These are phyloP conservation scores for Suillus occidentalis DNA, from an alignment of 768 basidiomycete genomes.

Conservation along the genomic window DNA sequence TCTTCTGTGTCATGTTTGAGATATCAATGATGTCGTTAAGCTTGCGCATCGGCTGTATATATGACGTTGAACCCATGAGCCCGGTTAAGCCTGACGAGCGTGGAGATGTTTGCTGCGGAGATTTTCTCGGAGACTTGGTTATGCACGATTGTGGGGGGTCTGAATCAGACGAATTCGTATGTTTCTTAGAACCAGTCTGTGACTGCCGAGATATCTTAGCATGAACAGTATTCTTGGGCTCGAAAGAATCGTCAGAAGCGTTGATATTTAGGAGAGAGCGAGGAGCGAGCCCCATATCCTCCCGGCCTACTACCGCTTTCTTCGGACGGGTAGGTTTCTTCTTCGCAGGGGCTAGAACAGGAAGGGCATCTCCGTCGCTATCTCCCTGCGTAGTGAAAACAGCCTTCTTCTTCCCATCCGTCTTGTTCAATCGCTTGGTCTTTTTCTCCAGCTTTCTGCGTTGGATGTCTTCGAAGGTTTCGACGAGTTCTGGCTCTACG, in stretches of 20 bases:
- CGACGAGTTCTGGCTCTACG: conserved; percentile 65
- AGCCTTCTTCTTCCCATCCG: conserved; percentile 22
- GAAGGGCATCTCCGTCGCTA: conserved; percentile 8
- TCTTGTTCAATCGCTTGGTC: conserved; percentile 35
- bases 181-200: not conserved
- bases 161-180: conserved; percentile 17
- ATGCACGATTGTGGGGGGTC: conserved; percentile 25
- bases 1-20: conserved; percentile 32
- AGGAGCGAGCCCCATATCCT: not conserved
- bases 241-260: not conserved
- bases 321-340: not conserved
- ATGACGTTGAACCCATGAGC: not conserved
- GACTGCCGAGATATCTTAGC: not conserved
- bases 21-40: conserved; percentile 28
- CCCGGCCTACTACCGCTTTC: not conserved
- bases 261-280: not conserved
- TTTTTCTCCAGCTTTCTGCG: conserved; percentile 53
- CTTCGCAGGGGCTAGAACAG: not conserved
- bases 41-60: conserved; percentile 13
- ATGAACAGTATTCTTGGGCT: not conserved
- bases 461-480: conserved; percentile 54
- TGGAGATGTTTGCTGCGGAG: conserved; percentile 13
- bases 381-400: conserved; percentile 9
- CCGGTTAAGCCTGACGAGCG: conserved; percentile 13
- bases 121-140: conserved; percentile 15